Conservation (phyloP, 2,329 filamentous ascomycete genomes). For the Claviceps spartinae region DNA sequence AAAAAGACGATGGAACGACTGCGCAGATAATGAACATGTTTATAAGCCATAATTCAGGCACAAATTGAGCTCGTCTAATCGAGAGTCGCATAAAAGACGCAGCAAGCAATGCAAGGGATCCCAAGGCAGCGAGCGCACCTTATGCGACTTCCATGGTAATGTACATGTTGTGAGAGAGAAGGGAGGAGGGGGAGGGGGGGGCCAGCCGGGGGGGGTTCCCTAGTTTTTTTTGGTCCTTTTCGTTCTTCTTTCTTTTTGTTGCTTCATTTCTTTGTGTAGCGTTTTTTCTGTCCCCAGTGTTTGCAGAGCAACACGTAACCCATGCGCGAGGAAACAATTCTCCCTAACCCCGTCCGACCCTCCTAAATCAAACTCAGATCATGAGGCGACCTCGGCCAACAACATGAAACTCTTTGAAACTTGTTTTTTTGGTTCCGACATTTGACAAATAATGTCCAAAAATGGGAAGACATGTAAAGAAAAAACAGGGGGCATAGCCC, state of each 20-base stretch:
- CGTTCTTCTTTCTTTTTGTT: neutral
- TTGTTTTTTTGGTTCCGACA: no score
- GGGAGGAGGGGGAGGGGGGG: no score
- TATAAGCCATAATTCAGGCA: conserved; percentile 15
- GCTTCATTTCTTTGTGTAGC: neutral
- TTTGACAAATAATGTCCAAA: no score
- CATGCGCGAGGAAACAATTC: neutral
- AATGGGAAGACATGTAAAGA: conserved; percentile 1
- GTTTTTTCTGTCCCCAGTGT: conserved; percentile 1
- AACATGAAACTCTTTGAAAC: neutral
- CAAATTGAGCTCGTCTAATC: conserved; percentile 23
- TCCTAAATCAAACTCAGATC: neutral
- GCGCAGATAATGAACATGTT: conserved; percentile 17
- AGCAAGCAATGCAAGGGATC: conserved; percentile 17
- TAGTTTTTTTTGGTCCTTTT: neutral
- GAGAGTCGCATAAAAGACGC: conserved; percentile 19
- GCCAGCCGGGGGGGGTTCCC: neutral
- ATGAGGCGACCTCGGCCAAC: conserved; percentile 3
- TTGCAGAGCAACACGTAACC: conserved; percentile 1
- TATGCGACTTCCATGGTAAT: conserved; percentile 36
- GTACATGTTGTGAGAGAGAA: conserved; percentile 31
- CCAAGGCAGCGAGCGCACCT: conserved; percentile 25
- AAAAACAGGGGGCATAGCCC: neutral
- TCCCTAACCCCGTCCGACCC: neutral
- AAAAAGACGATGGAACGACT: conserved; percentile 12